Conservation (phyloP, 192 early-diverging fungal species). For the Powellomyces hirtus region DNA sequence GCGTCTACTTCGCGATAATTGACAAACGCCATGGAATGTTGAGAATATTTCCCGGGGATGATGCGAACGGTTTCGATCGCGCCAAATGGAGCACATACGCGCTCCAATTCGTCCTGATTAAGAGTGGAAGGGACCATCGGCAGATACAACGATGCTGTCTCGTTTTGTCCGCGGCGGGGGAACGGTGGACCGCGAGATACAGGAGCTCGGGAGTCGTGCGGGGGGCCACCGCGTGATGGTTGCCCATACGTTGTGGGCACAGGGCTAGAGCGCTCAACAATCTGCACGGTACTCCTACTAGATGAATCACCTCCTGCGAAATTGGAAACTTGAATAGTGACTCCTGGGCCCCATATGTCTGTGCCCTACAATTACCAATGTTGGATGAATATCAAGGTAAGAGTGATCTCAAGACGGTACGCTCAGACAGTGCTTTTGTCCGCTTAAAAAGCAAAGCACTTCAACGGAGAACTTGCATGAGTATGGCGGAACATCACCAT, state of each 20-base stretch:
- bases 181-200: not conserved
- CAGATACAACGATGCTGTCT: conserved; percentile 23
- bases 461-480: not conserved
- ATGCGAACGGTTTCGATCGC: conserved; percentile 17
- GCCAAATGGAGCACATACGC: conserved; percentile 8
- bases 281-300: not conserved
- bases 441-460: not conserved
- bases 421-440: too few relatives aligned
- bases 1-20: conserved; percentile 10
- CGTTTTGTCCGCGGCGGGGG: not conserved
- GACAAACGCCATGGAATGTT: conserved; percentile 29
- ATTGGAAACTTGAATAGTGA: too few relatives aligned
- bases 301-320: too few relatives aligned
- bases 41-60: conserved; percentile 20
- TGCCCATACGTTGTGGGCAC: too few relatives aligned
- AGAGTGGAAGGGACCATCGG: conserved; percentile 21
- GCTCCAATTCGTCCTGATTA: not conserved
- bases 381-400: too few relatives aligned
- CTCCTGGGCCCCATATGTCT: too few relatives aligned
- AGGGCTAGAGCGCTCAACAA: not conserved
- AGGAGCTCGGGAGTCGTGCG: too few relatives aligned
- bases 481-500: too few relatives aligned
- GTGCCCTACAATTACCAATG: too few relatives aligned
- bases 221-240: too few relatives aligned
- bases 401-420: too few relatives aligned